Evolutionary conservation across 192 early-diverging fungal species (phyloP).

Genomic region (Podila epicladia): DNA sequence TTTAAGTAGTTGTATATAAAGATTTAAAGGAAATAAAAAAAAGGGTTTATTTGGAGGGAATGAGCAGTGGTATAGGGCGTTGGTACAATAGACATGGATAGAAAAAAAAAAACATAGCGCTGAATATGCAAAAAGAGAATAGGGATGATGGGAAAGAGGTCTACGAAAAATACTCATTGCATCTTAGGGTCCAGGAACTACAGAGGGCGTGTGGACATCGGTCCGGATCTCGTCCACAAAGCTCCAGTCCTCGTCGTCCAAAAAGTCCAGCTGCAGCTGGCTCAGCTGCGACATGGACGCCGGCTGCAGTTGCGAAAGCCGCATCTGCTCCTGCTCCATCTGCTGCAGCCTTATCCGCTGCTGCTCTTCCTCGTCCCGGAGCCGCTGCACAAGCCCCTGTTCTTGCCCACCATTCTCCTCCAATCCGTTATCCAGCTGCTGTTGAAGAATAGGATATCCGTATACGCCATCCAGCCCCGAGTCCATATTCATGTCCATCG

Average conservation of each 20-base stretch:
- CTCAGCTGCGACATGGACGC: slow-evolving; percentile 18
- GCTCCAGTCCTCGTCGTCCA: slow-evolving; percentile 50
- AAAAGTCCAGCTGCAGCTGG: slow-evolving; percentile 38
- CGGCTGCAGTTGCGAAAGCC: slow-evolving; percentile 28
- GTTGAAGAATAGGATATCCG: not conserved
- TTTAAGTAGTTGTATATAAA: slow-evolving; percentile 18
- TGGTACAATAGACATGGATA: too few relatives aligned
- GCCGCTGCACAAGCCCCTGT: slow-evolving; percentile 16
- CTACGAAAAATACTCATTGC: not conserved
- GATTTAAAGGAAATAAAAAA: too few relatives aligned
- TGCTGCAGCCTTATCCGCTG: slow-evolving; percentile 32
- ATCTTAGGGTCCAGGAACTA: not conserved
- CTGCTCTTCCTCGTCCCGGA: slow-evolving; percentile 32
- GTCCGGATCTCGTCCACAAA: slow-evolving; percentile 44
- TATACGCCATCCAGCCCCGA: not conserved
- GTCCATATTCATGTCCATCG: slow-evolving; percentile 4
- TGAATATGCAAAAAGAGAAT: not conserved
- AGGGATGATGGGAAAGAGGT: not conserved
- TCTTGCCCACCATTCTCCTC: not conserved
- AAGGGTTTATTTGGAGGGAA: too few relatives aligned
- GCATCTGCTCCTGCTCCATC: slow-evolving; percentile 52
- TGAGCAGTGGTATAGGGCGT: too few relatives aligned
- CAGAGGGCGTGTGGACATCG: not conserved
- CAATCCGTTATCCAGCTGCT: not conserved
- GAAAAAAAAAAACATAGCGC: not conserved